Evolutionary conservation across 345 rosid species (phyloP).

Genomic region (Dipteronia sinensis): DNA sequence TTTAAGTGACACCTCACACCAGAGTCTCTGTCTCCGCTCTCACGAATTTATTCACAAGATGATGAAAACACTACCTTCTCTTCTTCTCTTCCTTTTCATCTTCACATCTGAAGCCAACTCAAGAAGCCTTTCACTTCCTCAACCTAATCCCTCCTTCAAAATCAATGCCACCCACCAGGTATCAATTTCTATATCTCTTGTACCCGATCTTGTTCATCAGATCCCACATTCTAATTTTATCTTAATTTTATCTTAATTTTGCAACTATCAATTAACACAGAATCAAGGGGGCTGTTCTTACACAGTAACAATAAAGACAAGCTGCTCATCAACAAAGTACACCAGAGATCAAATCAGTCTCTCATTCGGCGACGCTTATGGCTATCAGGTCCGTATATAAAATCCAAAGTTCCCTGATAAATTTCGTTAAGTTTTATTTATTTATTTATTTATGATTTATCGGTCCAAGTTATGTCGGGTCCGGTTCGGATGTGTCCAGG

Average conservation of each 20-base stretch:
- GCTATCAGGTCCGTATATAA: slow-evolving; percentile 49
- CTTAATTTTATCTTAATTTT: neutral
- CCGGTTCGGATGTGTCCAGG: slow-evolving; percentile 36
- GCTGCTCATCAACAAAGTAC: slow-evolving; percentile 57
- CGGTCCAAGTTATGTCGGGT: too few relatives aligned
- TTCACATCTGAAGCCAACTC: slow-evolving; percentile 26
- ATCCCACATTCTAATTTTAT: neutral
- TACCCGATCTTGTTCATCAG: too few relatives aligned
- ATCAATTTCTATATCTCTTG: neutral
- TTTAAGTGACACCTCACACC: too few relatives aligned
- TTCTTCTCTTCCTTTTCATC: slow-evolving; percentile 16
- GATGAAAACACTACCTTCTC: too few relatives aligned
- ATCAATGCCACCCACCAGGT: slow-evolving; percentile 48
- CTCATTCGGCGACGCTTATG: slow-evolving; percentile 74
- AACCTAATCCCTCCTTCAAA: slow-evolving; percentile 36
- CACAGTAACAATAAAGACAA: slow-evolving; percentile 54
- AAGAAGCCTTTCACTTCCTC: slow-evolving; percentile 32
- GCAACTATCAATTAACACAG: slow-evolving; percentile 21
- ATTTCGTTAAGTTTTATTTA: too few relatives aligned
- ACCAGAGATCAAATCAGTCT: slow-evolving; percentile 79
- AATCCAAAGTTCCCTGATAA: neutral
- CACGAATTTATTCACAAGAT: too few relatives aligned
- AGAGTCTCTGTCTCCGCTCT: too few relatives aligned
- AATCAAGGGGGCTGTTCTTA: slow-evolving; percentile 55
- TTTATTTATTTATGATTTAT: too few relatives aligned